Evolutionary conservation across 2,329 filamentous ascomycete genomes (phyloP).

Genomic region (Sporothrix globosa): DNA sequence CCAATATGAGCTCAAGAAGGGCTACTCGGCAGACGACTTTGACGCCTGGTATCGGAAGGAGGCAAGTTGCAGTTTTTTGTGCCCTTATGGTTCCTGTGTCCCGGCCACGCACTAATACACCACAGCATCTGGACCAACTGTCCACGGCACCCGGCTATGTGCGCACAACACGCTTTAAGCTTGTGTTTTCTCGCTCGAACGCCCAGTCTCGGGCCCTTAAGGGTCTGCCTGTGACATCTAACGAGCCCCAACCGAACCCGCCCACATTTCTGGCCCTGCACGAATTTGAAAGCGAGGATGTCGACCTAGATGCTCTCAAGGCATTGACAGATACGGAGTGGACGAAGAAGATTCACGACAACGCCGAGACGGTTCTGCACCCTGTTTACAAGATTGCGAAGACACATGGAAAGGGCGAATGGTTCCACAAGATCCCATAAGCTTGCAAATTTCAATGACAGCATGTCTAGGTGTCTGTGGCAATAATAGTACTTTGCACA

Average conservation of each 20-base stretch:
- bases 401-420: constrained; percentile 32
- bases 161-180: constrained; percentile 38
- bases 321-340: constrained; percentile 32
- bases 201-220: constrained; percentile 37
- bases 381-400: constrained; percentile 30
- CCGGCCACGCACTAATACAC: neutral
- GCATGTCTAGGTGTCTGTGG: too few relatives aligned
- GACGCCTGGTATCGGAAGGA: constrained; percentile 39
- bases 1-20: constrained; percentile 33
- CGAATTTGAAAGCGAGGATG: constrained; percentile 25
- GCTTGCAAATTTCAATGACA: too few relatives aligned
- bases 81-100: neutral
- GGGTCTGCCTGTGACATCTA: constrained; percentile 35
- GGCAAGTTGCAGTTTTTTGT: constrained; percentile 28
- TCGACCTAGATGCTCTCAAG: constrained; percentile 30
- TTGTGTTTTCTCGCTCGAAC: constrained; percentile 37
- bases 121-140: constrained; percentile 35
- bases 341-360: constrained; percentile 34
- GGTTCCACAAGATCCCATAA: constrained; percentile 31
- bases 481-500: neutral
- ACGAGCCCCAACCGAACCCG: constrained; percentile 35
- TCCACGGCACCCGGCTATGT: constrained; percentile 36
- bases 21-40: constrained; percentile 35
- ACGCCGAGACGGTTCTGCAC: constrained; percentile 24
- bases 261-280: constrained; percentile 35